Base-by-base conservation (phyloP, 208 protist species). In the Phytomonas sp. region DNA sequence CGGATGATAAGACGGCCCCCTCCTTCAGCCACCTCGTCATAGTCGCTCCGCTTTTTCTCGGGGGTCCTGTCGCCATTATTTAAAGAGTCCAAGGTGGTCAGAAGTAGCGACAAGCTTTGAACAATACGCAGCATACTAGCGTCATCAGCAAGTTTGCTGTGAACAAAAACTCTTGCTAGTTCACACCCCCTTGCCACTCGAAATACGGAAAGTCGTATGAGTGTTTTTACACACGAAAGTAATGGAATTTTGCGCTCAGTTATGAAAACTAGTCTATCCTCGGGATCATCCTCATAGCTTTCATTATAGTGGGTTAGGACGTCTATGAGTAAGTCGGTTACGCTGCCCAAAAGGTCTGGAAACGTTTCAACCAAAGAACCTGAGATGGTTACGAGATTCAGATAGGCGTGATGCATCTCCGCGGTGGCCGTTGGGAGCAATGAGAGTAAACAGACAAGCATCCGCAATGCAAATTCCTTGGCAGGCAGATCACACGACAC, bases 141-240 rank as follows among this genome's bases (percentile, higher is more conserved):
- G 40, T 81, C 79, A 67, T 91, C 83, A 0, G 82, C 81, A 20
- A 94, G 61, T 66, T 81, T 78, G 68, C 79, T 79, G 4, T 68
- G 65, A n/a, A 84, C 62, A 69, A 87, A 88, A 36, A 72, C 75
- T 37, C 76, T 74, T 8, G 83, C 80, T 29, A 94, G 78, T 28
- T 68, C 74, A 64, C 83, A 89, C 2, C 65, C 75, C 43, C 78
- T 77, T 31, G 73, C 59, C 20, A 78, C 79, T 68, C 71, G 67
- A 33, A 87, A 77, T 4, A 85, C 66, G 7, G 83, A 84, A 53
- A 82, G 81, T 70, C 86, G 75, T 62, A 91, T 74, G 33, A 90
- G 71, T 9, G 77, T 78, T 17, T 79, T 83, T 20, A 87, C 62
- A 8, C 72, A 78, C 32, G 80, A 82, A 9, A 85, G 78, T 5